Conservation (phyloP, 176 grass and related monocot species). For the Oryza officinalis region DNA sequence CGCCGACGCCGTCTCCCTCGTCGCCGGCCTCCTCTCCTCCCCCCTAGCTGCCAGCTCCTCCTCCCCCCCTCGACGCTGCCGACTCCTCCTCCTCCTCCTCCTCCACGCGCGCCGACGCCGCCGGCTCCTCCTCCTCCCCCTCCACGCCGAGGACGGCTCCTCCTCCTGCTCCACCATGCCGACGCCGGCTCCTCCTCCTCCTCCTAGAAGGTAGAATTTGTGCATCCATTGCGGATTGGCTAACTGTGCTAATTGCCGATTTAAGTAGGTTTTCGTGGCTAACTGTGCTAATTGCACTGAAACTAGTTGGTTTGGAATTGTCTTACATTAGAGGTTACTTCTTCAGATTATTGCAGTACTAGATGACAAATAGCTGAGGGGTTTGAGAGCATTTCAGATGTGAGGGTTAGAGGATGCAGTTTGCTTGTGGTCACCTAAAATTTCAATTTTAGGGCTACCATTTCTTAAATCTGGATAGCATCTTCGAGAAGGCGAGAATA, state of each 20-base stretch:
- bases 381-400: constrained; percentile 3
- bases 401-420: not conserved
- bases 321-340: not conserved
- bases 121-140: too few relatives aligned
- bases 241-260: too few relatives aligned
- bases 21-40: too few relatives aligned
- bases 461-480: constrained; percentile 3
- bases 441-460: not conserved
- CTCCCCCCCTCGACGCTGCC: too few relatives aligned
- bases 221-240: not conserved
- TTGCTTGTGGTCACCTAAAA: not conserved
- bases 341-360: not conserved
- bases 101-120: too few relatives aligned
- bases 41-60: too few relatives aligned
- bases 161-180: too few relatives aligned
- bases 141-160: too few relatives aligned
- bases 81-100: too few relatives aligned
- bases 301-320: not conserved
- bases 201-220: too few relatives aligned
- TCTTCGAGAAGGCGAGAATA: not conserved
- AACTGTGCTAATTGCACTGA: not conserved
- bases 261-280: not conserved
- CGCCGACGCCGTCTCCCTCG: too few relatives aligned
- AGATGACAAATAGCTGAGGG: not conserved
- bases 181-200: too few relatives aligned